Conservation (phyloP, 495 filamentous ascomycete species). For the Xeromyces bisporus region DNA sequence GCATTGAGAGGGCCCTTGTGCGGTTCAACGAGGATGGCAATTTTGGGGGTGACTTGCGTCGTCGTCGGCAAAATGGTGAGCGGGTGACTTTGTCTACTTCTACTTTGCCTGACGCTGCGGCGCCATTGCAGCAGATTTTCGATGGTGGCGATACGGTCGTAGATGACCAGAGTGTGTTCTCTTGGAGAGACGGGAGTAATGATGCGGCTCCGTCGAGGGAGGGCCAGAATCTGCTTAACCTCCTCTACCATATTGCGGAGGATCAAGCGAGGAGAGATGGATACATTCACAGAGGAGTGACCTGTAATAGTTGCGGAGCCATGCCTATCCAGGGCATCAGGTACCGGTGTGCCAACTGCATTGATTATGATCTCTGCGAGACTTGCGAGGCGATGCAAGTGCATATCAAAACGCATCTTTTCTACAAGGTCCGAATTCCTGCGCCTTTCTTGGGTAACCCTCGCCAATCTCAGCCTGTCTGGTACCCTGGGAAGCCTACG, state of each 20-base stretch:
- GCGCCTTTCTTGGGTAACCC: constrained; percentile 49
- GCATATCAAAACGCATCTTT: constrained; percentile 84
- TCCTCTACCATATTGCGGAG: constrained; percentile 66
- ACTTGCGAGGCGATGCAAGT: constrained; percentile 70
- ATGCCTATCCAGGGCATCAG: constrained; percentile 81
- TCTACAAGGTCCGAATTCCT: constrained; percentile 79
- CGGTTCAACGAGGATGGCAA: constrained; percentile 28
- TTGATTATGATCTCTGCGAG: constrained; percentile 83
- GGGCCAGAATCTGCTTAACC: constrained; percentile 53
- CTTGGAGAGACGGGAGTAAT: constrained; percentile 35
- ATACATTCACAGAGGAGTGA: constrained; percentile 86
- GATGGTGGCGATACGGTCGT: constrained; percentile 38
- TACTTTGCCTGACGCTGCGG: constrained; percentile 31
- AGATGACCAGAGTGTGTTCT: constrained; percentile 44
- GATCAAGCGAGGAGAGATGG: constrained; percentile 68
- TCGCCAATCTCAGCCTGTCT: constrained; percentile 55
- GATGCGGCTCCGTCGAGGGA: constrained; percentile 40
- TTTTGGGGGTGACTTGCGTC: constrained; percentile 29
- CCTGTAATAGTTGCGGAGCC: constrained; percentile 71
- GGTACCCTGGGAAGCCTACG: constrained; percentile 80
- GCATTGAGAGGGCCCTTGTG: constrained; percentile 23
- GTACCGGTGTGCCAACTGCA: constrained; percentile 83
- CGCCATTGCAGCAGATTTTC: constrained; percentile 23
- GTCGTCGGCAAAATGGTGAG: constrained; percentile 25
- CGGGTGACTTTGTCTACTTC: constrained; percentile 26